Conservation (phyloP, 1,284 basidiomycete species). For the Pyrrhoderma lamaoense region DNA sequence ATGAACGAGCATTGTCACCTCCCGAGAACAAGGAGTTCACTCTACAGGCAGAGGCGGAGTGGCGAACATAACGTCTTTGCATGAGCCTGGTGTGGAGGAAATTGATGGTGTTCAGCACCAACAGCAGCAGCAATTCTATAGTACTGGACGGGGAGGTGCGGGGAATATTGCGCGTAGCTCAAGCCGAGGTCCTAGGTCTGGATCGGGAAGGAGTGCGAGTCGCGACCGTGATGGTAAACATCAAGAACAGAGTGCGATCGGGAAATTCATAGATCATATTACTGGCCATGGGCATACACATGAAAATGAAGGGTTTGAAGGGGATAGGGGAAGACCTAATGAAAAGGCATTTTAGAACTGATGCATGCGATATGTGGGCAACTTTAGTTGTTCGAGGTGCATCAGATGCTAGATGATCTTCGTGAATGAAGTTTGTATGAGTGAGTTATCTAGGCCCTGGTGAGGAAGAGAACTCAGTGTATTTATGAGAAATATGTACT, state of each 20-base stretch:
- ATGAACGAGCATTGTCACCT: conserved; percentile 22
- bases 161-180: conserved; percentile 45
- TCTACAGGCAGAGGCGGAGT: conserved; percentile 63
- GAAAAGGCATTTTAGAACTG: too few species aligned
- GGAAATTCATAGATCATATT: conserved; percentile 13
- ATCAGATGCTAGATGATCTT: too few species aligned
- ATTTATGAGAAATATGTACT: too few species aligned
- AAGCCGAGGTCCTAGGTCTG: neutral
- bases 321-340: too few species aligned
- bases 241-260: conserved; percentile 2
- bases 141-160: conserved; percentile 63
- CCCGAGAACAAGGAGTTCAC: conserved; percentile 29
- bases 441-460: too few species aligned
- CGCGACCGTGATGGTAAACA: neutral
- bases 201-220: neutral
- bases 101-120: conserved; percentile 7
- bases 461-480: too few species aligned
- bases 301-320: neutral
- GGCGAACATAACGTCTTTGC: conserved; percentile 46
- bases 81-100: conserved; percentile 34
- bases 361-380: too few species aligned
- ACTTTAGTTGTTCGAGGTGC: too few species aligned
- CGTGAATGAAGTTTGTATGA: too few species aligned
- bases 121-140: conserved; percentile 27
- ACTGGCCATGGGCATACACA: conserved; percentile 3